These are phyloP conservation scores for Tolypocladium paradoxum DNA, from an alignment of 2,329 filamentous ascomycete species.

Conservation along the genomic window DNA sequence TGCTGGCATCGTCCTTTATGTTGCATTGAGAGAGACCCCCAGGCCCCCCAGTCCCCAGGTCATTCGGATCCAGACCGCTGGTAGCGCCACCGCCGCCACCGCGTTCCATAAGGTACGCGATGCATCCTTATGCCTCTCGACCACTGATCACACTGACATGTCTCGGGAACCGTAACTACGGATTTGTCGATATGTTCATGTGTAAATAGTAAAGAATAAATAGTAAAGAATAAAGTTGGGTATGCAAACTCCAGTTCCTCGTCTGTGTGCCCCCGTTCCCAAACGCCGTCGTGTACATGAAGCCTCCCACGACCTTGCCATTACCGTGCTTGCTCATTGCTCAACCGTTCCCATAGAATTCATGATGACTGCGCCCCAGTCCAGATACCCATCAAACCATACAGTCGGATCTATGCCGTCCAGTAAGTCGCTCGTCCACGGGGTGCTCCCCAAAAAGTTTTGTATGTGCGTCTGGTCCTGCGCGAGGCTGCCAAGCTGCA, in stretches of 20 bases:
- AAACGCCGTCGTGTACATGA: neutral
- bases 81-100: neutral
- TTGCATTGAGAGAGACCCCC: neutral
- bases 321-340: neutral
- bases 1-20: neutral
- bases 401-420: slow-evolving; percentile 22
- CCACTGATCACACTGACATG: neutral
- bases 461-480: slow-evolving; percentile 12
- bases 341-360: slow-evolving; percentile 14
- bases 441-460: slow-evolving; percentile 14
- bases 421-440: slow-evolving; percentile 20
- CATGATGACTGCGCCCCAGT: slow-evolving; percentile 22
- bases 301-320: neutral
- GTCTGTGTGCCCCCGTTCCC: neutral
- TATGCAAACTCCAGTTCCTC: neutral
- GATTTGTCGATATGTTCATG: neutral
- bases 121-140: neutral
- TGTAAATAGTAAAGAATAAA: neutral
- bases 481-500: slow-evolving; percentile 9
- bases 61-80: neutral
- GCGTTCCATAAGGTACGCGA: neutral
- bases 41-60: too few species aligned
- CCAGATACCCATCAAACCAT: slow-evolving; percentile 24
- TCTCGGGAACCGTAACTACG: neutral
- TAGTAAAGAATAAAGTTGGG: neutral